Evolutionary conservation across 176 grass and related monocot species (phyloP).

Genomic region (Musa troglodytarum): DNA sequence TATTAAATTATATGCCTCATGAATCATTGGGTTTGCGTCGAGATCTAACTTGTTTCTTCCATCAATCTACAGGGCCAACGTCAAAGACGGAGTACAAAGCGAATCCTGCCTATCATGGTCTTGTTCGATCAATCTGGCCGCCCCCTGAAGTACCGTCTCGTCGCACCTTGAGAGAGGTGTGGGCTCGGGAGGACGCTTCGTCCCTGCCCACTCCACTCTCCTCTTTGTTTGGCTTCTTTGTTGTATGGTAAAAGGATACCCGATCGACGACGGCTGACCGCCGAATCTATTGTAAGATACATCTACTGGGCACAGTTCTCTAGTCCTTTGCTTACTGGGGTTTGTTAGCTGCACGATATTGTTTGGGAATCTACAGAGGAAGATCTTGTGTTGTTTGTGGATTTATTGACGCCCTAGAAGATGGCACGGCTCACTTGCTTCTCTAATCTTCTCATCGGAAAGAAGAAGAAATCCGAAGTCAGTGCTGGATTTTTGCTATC

Average conservation of each 20-base stretch:
- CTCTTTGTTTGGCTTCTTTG: slow-evolving; percentile 3
- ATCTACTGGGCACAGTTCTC: neutral
- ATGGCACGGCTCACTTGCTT: slow-evolving; percentile 69
- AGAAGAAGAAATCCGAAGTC: slow-evolving; percentile 54
- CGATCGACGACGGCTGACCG: slow-evolving; percentile 64
- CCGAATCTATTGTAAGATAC: neutral
- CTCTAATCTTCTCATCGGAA: slow-evolving; percentile 36
- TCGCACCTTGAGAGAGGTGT: slow-evolving; percentile 44
- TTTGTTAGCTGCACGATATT: neutral
- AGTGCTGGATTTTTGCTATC: neutral
- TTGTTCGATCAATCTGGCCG: slow-evolving; percentile 46
- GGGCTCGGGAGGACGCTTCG: slow-evolving; percentile 20
- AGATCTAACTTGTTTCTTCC: neutral
- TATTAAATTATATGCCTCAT: neutral
- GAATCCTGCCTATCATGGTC: neutral
- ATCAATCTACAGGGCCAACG: neutral
- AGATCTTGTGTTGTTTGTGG: neutral
- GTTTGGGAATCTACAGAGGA: neutral
- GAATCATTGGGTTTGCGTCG: neutral
- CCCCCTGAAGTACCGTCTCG: slow-evolving; percentile 29
- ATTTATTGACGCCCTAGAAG: neutral
- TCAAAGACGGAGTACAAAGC: neutral
- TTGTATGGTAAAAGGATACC: slow-evolving; percentile 33
- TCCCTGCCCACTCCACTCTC: slow-evolving; percentile 21
- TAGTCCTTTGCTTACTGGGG: neutral